Conservation (phyloP, 2,329 filamentous ascomycete species). For the Cercospora citrullina region DNA sequence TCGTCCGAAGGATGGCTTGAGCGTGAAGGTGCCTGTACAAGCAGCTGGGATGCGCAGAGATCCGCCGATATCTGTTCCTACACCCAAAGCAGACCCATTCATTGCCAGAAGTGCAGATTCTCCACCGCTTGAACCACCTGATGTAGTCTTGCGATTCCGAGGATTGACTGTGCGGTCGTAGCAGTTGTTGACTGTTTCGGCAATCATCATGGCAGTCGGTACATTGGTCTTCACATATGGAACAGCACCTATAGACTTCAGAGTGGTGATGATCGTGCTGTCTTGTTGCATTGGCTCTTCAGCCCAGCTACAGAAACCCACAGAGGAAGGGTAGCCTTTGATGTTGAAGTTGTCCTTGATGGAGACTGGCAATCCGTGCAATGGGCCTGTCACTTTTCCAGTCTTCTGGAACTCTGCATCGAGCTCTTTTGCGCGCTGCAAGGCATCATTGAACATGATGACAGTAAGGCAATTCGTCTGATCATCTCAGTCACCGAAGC, state of each 20-base stretch:
- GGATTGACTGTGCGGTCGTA: constrained; percentile 61
- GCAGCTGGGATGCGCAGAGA: constrained; percentile 58
- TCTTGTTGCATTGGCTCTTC: constrained; percentile 59
- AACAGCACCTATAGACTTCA: constrained; percentile 62
- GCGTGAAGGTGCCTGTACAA: constrained; percentile 59
- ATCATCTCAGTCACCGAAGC: not conserved
- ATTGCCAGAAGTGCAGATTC: constrained; percentile 64
- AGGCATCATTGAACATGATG: constrained; percentile 56
- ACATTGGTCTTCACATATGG: constrained; percentile 72
- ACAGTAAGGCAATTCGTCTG: constrained; percentile 63
- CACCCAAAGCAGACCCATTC: constrained; percentile 59
- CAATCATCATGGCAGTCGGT: constrained; percentile 68
- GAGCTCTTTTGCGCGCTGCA: constrained; percentile 53
- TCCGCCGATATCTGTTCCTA: constrained; percentile 65
- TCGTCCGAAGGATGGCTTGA: constrained; percentile 59
- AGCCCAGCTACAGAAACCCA: constrained; percentile 65
- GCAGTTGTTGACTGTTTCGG: constrained; percentile 65
- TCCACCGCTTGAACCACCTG: constrained; percentile 67
- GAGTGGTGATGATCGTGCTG: constrained; percentile 58
- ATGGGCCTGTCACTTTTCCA: constrained; percentile 57
- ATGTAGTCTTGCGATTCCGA: constrained; percentile 58
- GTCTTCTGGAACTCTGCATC: constrained; percentile 53
- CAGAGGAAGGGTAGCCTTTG: constrained; percentile 58
- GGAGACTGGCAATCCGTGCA: constrained; percentile 67
- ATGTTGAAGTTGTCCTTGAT: constrained; percentile 73